Evolutionary conservation across 371 early-diverging fungal species (phyloP).

Genomic region (Rhizopus microsporus): DNA sequence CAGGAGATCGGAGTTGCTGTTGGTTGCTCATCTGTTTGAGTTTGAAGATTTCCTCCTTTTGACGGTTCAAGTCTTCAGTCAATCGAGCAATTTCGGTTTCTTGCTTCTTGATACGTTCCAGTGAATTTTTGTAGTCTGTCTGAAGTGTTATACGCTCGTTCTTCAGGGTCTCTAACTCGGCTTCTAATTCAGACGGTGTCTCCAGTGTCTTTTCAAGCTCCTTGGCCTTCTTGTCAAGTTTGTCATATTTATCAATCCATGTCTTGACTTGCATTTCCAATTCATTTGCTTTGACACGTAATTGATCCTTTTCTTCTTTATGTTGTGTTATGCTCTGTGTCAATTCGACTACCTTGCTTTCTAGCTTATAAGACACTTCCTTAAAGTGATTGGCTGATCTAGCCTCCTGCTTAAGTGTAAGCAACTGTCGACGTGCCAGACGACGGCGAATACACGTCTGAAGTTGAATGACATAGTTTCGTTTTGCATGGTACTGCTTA

Average conservation of each 20-base stretch:
- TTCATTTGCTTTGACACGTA: conserved; percentile 53
- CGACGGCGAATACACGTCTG: conserved; percentile 83
- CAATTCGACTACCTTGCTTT: conserved; percentile 94
- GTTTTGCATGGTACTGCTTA: conserved; percentile 48
- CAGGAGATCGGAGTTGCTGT: conserved; percentile 18
- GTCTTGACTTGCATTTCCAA: conserved; percentile 65
- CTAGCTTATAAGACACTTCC: conserved; percentile 89
- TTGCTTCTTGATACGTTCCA: conserved; percentile 63
- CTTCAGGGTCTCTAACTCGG: conserved; percentile 59
- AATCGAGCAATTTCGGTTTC: conserved; percentile 69
- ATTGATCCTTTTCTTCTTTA: conserved; percentile 68
- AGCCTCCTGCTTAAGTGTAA: conserved; percentile 77
- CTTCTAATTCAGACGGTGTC: conserved; percentile 55
- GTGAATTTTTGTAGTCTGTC: conserved; percentile 46
- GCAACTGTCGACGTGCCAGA: conserved; percentile 64
- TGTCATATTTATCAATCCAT: conserved; percentile 76
- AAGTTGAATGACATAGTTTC: conserved; percentile 62
- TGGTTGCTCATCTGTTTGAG: conserved; percentile 45
- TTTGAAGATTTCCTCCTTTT: conserved; percentile 72
- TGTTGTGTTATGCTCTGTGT: conserved; percentile 80
- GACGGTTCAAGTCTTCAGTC: conserved; percentile 56
- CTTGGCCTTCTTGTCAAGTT: conserved; percentile 51
- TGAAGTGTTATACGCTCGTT: conserved; percentile 53
- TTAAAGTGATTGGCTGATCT: conserved; percentile 88
- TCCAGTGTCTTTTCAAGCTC: conserved; percentile 50